Base-by-base conservation (phyloP, 352 stramenopile species). In the Globisporangium cylindrosporum region DNA sequence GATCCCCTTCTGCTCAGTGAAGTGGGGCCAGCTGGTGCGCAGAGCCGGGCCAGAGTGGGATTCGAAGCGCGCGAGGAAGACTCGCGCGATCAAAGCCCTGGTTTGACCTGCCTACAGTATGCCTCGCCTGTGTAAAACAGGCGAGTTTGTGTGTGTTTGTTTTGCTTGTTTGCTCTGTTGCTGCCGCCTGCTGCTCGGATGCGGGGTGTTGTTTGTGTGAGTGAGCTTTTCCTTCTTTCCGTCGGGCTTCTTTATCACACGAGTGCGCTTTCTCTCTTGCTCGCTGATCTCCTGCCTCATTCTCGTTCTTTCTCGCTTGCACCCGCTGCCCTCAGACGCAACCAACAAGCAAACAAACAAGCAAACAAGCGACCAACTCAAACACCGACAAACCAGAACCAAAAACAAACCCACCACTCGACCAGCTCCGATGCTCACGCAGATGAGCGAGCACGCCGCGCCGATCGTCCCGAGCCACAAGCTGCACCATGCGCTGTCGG, bases 341-440 rank as follows among this genome's bases (percentile, higher is more conserved):
- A 29, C 2, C 22, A 34, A 20, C 49, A 56, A 29, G 12, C 51
- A 32, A 34, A 24, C 49, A 29, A 58, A 38, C 49, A 32, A 57
- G 49, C 51, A 20, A 59, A n/a, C 24, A 29, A 18, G 20, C 15
- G 10, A 57, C 15, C 51, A 59, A 59, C 27, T 46, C 27, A 49
- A 49, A 22, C 41, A 49, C 41, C 1, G 6, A 51, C 43, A 51
- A 51, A 10, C 12, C 10, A 46, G 18, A 51, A 22, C 5, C 43
- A 51, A 51, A 22, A 43, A 0, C 36, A 15, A 15, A 41, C 9
- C 8, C 15, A 36, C 29, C 29, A 25, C 54, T 43, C 18, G 15
- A 14, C 12, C 25, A 8, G 51, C 53, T n/a, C 32, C 32, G 20
- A 82, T 85, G 78, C 78, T 68, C 68, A 85, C 79, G 73, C 73